phyloP scores from a whole-genome alignment of 805 yeast species.

The Candida morakotiae region DNA sequence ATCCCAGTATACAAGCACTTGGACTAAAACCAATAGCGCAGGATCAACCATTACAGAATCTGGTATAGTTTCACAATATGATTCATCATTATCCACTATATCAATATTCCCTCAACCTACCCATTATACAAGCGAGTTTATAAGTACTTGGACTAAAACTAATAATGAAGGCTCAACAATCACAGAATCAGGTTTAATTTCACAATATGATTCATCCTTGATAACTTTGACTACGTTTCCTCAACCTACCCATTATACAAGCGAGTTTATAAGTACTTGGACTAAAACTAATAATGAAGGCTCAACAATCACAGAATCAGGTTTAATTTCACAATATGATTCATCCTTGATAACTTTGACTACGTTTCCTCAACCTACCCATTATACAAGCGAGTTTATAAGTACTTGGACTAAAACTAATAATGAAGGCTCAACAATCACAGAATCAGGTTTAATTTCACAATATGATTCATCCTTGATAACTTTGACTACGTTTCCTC shows the following conservation, averaged over 20 bases:
- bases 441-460: neutral
- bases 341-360: neutral
- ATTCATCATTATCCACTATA: neutral
- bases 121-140: neutral
- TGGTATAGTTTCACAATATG: neutral
- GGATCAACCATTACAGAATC: too few relatives aligned
- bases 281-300: neutral
- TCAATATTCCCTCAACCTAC: neutral
- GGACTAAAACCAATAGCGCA: neutral
- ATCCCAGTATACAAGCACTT: neutral
- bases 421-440: neutral
- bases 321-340: neutral
- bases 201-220: neutral
- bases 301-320: neutral
- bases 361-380: neutral
- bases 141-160: neutral
- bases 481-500: neutral
- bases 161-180: neutral
- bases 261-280: neutral
- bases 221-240: neutral
- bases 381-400: neutral
- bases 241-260: neutral
- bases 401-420: neutral
- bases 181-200: neutral
- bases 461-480: neutral